Conservation (phyloP, 2,329 filamentous ascomycete species). For the Curvularia hawaiiensis region DNA sequence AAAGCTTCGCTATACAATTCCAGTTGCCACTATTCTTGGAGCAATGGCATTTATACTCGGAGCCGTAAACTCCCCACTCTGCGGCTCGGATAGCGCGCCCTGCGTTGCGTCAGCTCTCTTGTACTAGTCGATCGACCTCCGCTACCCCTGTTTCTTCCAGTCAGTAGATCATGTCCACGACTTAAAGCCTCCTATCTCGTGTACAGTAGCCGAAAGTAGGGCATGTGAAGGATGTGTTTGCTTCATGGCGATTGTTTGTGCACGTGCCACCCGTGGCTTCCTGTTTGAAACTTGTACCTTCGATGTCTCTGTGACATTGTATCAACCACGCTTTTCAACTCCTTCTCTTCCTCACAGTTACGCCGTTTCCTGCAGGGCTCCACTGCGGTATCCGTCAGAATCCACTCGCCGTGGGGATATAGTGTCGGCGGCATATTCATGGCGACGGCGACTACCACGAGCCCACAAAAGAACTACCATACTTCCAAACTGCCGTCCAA, state of each 20-base stretch:
- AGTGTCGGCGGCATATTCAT: neutral
- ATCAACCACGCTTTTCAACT: neutral
- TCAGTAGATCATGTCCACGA: neutral
- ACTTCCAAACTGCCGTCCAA: neutral
- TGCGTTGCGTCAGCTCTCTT: neutral
- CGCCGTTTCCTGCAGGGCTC: neutral
- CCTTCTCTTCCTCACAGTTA: neutral
- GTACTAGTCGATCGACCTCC: neutral
- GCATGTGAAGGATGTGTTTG: neutral
- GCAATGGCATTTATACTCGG: neutral
- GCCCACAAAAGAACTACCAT: too few relatives aligned
- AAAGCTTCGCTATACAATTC: neutral
- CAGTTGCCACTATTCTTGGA: neutral
- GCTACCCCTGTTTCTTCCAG: neutral
- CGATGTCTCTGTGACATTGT: conserved; percentile 1
- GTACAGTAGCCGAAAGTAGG: neutral
- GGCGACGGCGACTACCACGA: neutral
- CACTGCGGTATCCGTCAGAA: neutral
- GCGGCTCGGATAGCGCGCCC: neutral
- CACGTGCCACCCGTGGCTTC: conserved; percentile 11
- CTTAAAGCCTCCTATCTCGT: neutral
- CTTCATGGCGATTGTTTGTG: conserved; percentile 5
- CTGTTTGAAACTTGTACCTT: neutral
- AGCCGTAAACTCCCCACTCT: neutral
- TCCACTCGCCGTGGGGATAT: neutral